These are phyloP conservation scores for Bocquillonia castaneifolia DNA, from an alignment of 441 rosid species.

Conservation along the genomic window DNA sequence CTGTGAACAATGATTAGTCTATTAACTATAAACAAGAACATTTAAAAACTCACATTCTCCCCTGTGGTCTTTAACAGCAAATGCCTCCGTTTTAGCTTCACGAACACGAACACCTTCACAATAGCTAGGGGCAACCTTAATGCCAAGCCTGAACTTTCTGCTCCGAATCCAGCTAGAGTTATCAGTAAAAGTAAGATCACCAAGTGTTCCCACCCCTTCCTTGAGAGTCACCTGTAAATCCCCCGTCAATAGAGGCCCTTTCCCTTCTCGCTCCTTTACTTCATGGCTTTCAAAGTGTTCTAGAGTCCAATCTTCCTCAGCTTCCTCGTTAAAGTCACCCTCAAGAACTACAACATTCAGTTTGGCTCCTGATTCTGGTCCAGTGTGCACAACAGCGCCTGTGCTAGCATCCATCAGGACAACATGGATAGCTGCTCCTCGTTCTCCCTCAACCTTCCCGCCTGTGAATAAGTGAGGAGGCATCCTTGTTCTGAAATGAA, in stretches of 20 bases:
- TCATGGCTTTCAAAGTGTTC: slow-evolving; percentile 78
- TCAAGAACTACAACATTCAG: slow-evolving; percentile 80
- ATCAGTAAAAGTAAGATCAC: slow-evolving; percentile 91
- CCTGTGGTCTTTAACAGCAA: slow-evolving; percentile 95
- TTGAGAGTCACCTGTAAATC: slow-evolving; percentile 72
- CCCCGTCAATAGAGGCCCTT: slow-evolving; percentile 86
- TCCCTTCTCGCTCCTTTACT: slow-evolving; percentile 94
- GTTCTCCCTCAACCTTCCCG: slow-evolving; percentile 97
- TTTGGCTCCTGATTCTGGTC: slow-evolving; percentile 73
- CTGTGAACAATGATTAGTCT: not conserved
- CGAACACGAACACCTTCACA: slow-evolving; percentile 64
- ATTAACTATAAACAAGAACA: slow-evolving; percentile 15
- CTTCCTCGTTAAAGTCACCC: slow-evolving; percentile 83
- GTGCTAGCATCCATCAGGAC: slow-evolving; percentile 61
- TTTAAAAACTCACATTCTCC: slow-evolving; percentile 71
- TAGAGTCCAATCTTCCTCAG: slow-evolving; percentile 70
- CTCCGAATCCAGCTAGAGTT: slow-evolving; percentile 99
- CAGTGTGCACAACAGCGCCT: slow-evolving; percentile 59
- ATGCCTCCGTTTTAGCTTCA: slow-evolving; percentile 95
- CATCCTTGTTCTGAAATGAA: slow-evolving; percentile 80
- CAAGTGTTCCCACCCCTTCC: slow-evolving; percentile 97
- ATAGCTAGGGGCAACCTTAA: slow-evolving; percentile 62
- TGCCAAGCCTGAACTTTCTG: slow-evolving; percentile 94
- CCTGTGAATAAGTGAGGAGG: slow-evolving; percentile 96
- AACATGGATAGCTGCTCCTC: slow-evolving; percentile 82